Conservation (phyloP, 768 basidiomycete genomes). For the Lactifluus piperatus region DNA sequence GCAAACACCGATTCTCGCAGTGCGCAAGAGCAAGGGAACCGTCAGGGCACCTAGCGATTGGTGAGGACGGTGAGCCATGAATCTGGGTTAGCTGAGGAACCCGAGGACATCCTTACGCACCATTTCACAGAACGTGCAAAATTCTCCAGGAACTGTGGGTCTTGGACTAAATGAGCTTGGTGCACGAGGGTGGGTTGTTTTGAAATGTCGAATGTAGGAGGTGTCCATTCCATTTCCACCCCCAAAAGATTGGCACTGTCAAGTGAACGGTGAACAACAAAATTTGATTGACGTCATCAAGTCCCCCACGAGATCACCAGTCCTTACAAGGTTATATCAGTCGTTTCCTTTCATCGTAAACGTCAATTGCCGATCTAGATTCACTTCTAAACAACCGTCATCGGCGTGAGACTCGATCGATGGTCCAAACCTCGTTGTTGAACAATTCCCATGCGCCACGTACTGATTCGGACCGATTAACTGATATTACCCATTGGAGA, state of each 20-base stretch:
- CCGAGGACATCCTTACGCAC: conserved; percentile 1
- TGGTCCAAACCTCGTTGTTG: neutral
- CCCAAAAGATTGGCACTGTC: too few species aligned
- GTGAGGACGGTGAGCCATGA: neutral
- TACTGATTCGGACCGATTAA: neutral
- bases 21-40: conserved; percentile 59
- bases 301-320: too few species aligned
- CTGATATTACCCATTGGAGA: conserved; percentile 1
- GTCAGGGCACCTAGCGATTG: conserved; percentile 57
- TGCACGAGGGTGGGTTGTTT: conserved; percentile 2
- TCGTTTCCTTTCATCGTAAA: neutral
- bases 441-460: neutral
- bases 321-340: neutral
- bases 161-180: neutral
- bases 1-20: conserved; percentile 62
- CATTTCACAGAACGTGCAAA: conserved; percentile 21
- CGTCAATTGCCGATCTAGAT: neutral
- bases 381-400: neutral
- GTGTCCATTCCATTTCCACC: conserved; percentile 15
- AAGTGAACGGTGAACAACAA: too few species aligned
- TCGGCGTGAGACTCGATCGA: neutral
- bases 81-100: neutral
- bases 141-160: conserved; percentile 11
- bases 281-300: neutral
- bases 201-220: conserved; percentile 13